These are phyloP conservation scores for Orbilia blumenaviensis DNA, from an alignment of 2,329 filamentous ascomycete species.

Conservation along the genomic window DNA sequence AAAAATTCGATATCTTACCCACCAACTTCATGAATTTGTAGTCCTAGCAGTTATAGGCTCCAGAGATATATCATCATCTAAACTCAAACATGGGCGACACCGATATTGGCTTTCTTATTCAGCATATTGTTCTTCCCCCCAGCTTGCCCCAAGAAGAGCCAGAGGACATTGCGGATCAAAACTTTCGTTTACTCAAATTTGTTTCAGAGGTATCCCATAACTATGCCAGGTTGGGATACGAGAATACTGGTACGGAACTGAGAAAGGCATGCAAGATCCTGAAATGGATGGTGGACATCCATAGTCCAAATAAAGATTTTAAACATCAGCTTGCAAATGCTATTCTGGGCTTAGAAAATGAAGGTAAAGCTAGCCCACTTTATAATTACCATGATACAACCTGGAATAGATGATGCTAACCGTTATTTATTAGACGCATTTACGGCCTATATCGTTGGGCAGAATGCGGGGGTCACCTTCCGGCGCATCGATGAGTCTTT, in stretches of 20 bases:
- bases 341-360: not conserved
- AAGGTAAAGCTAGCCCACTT: not conserved
- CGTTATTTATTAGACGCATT: slow-evolving; percentile 60
- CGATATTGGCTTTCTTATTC: slow-evolving; percentile 8
- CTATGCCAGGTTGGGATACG: not conserved
- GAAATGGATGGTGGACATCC: not conserved
- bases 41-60: too few relatives aligned
- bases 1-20: too few relatives aligned
- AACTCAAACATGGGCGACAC: not conserved
- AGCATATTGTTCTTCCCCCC: slow-evolving; percentile 33
- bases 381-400: not conserved
- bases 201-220: not conserved
- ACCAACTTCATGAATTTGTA: too few relatives aligned
- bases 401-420: not conserved
- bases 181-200: slow-evolving; percentile 5
- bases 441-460: slow-evolving; percentile 62
- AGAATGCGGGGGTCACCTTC: slow-evolving; percentile 65
- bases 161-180: not conserved
- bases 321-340: not conserved
- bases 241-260: not conserved
- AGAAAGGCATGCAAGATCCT: not conserved
- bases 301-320: not conserved
- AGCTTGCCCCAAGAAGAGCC: slow-evolving; percentile 24
- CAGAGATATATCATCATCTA: too few relatives aligned
- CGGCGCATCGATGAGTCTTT: slow-evolving; percentile 57